A percentile compares a stretch with the other conserved stretches of the same genome.
Evolutionary conservation across 441 rosid genomes (phyloP).

Genomic region (Breynia disticha): DNA sequence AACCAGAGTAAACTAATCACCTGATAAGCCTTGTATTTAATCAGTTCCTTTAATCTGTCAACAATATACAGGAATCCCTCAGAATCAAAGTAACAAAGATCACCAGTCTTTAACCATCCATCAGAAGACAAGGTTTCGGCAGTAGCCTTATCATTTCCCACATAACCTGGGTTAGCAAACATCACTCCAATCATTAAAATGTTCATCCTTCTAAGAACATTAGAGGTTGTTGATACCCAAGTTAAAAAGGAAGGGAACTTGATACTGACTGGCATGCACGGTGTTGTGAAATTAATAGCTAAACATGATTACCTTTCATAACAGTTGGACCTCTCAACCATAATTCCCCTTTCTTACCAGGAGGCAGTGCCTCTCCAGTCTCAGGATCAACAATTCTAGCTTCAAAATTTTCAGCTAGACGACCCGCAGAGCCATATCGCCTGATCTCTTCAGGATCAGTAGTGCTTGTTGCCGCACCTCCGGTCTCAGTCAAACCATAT

Average conservation of each 20-base stretch:
- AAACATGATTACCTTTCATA: slow-evolving; percentile 53
- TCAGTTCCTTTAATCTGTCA: slow-evolving; percentile 82
- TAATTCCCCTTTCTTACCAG: slow-evolving; percentile 75
- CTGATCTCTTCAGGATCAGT: slow-evolving; percentile 39
- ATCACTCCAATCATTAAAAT: neutral
- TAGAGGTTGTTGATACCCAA: neutral
- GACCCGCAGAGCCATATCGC: slow-evolving; percentile 58
- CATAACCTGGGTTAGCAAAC: slow-evolving; percentile 49
- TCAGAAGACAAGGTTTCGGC: slow-evolving; percentile 70
- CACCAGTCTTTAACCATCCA: slow-evolving; percentile 96
- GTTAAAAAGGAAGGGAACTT: neutral
- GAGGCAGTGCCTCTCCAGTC: slow-evolving; percentile 58
- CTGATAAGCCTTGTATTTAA: slow-evolving; percentile 90
- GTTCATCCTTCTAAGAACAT: neutral
- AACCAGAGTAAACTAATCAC: slow-evolving; percentile 21
- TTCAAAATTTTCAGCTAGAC: slow-evolving; percentile 50
- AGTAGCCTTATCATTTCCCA: slow-evolving; percentile 71
- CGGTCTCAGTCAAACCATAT: slow-evolving; percentile 76
- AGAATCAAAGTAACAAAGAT: slow-evolving; percentile 68
- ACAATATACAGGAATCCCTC: slow-evolving; percentile 61
- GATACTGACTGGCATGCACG: neutral
- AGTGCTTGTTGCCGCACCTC: slow-evolving; percentile 39
- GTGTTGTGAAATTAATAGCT: neutral
- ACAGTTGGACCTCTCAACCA: slow-evolving; percentile 74
- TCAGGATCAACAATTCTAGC: slow-evolving; percentile 75